phyloP scores from a whole-genome alignment of 2,329 filamentous ascomycete genomes.

The Penicillium sp. region DNA sequence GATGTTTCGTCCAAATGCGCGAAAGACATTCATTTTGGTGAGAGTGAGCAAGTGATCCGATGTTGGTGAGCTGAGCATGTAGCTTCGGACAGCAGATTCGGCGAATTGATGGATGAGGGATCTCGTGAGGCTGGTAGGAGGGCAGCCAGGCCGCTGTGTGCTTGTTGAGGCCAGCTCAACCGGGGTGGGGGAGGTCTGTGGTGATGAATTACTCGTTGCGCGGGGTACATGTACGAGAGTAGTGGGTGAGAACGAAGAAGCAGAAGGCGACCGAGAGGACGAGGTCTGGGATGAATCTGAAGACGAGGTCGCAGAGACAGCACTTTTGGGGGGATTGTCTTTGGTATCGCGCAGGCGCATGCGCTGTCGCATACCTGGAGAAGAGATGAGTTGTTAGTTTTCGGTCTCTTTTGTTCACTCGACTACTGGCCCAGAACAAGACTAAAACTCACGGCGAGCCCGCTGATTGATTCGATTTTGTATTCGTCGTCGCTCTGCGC shows the following conservation, averaged over 20 bases:
- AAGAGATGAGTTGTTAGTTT: neutral
- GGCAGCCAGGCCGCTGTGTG: neutral
- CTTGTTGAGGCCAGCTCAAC: too few species aligned
- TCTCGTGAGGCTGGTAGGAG: neutral
- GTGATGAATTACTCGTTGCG: neutral
- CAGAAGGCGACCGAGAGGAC: neutral
- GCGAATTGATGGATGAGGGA: slow-evolving; percentile 16
- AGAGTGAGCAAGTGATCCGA: slow-evolving; percentile 31
- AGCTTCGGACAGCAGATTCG: slow-evolving; percentile 20
- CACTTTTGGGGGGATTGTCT: slow-evolving; percentile 11
- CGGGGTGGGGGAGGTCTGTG: too few species aligned
- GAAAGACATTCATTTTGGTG: slow-evolving; percentile 32
- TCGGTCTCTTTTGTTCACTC: too few species aligned
- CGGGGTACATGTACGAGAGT: neutral
- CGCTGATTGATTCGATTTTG: slow-evolving; percentile 30
- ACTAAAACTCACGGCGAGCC: slow-evolving; percentile 19
- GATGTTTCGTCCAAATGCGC: slow-evolving; percentile 27
- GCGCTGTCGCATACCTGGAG: slow-evolving; percentile 3
- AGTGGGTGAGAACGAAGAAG: neutral
- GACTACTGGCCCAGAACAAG: too few species aligned
- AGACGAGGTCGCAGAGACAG: slow-evolving; percentile 2
- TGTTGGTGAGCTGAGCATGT: slow-evolving; percentile 20
- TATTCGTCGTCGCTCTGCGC: slow-evolving; percentile 22
- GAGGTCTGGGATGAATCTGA: neutral
- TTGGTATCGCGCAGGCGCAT: slow-evolving; percentile 14